Base-by-base conservation (phyloP, 1,284 basidiomycete species). In the Heterobasidion annosum region DNA sequence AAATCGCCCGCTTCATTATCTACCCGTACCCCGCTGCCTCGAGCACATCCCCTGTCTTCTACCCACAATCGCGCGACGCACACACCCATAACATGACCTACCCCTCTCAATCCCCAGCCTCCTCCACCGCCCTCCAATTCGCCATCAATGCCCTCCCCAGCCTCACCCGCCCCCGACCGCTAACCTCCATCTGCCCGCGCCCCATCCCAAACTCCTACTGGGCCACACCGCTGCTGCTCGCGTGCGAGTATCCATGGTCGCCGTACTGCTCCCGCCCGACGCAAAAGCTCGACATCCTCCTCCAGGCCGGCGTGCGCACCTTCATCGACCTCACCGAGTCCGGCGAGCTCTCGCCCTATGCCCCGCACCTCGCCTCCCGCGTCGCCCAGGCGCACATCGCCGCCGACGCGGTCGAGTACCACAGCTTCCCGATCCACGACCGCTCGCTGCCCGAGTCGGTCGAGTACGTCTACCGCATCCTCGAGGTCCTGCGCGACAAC, bases 121-220 rank as follows among this genome's bases (percentile, higher is more conserved):
- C 37, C n/a, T n/a, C 37, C 37, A 40, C 37, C n/a, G 37, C 37
- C 3, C 37, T 40, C n/a, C 37, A 40, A 40, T n/a, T 40, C 50
- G 40, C 50, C 34, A 51, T 51, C 32, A 51, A 51, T 37, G 35
- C 40, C 37, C 12, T 51, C 37, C 35, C 50, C 37, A 10, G 12
- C 34, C 50, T 33, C 25, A 52, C 43, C 2, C 34, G 48, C 16
- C 40, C 48, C 58, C 42, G 34, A 1, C 63, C 66, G 33, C 57
- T 68, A 15, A 65, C 60, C 44, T 63, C 67, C 46, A 55, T 59
- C 56, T 62, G 67, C 48, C 67, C 77, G 0, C 78, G 82, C 1
- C 86, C 86, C 25, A 82, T 89, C 62, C 84, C 84, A 12, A 89
- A 89, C 68, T 87, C 83, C 0, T 89, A 89, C 71, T 89, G 87